Percentiles rank a stretch among this genome's conserved stretches.
Conservation (phyloP, 148 eudicot species). For the Cornus florida region DNA sequence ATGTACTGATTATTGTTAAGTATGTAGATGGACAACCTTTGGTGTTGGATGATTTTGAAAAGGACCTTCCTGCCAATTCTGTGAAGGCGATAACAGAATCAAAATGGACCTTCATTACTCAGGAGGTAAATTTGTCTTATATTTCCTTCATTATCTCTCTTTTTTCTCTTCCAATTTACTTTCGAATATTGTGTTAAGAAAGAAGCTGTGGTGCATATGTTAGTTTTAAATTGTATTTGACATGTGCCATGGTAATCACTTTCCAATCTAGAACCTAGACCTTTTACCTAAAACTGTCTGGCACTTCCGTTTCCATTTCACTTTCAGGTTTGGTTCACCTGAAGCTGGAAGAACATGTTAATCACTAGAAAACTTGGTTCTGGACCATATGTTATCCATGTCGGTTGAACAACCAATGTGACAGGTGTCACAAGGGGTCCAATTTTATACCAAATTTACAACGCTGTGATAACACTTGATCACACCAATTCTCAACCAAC, state of each 20-base stretch:
- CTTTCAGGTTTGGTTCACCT: not conserved
- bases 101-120: conserved; percentile 71
- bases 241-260: not conserved
- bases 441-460: too few relatives aligned
- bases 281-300: not conserved
- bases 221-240: not conserved
- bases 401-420: too few relatives aligned
- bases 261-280: not conserved
- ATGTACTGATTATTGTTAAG: not conserved
- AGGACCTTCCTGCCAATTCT: conserved; percentile 51
- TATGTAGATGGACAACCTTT: conserved; percentile 80
- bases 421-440: too few relatives aligned
- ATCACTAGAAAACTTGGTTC: not conserved
- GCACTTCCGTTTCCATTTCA: not conserved
- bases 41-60: conserved; percentile 58
- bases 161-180: not conserved
- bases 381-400: not conserved
- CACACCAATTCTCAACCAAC: too few relatives aligned
- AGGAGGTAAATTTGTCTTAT: conserved; percentile 37
- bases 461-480: too few relatives aligned
- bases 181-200: not conserved
- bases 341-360: not conserved
- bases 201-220: not conserved
- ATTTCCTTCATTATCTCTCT: not conserved
- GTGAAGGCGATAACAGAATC: conserved; percentile 39